Evolutionary conservation across 352 stramenopile species (phyloP).

Genomic region (Pythium guiyangense): DNA sequence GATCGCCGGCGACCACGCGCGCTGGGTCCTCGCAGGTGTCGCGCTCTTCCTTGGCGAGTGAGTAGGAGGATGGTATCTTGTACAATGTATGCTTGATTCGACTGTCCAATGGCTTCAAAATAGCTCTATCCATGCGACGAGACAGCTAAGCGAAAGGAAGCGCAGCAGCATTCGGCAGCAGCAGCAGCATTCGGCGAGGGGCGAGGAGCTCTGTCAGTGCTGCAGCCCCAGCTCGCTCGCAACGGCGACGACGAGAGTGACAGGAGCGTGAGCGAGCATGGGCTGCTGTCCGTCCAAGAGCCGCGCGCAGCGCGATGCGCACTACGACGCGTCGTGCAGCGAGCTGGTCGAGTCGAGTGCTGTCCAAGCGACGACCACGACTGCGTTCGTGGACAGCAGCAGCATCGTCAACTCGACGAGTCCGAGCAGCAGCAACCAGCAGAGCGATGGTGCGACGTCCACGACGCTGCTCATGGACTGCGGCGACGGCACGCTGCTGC

Average conservation of each 20-base stretch:
- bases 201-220: too few relatives aligned
- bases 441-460: conserved; percentile 5
- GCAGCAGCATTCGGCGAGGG: too few relatives aligned
- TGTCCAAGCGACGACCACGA: not conserved
- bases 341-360: not conserved
- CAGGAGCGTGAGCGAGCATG: conserved; percentile 22
- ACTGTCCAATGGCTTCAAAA: not conserved
- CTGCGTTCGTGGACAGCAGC: not conserved
- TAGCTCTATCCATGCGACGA: not conserved
- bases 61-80: conserved; percentile 24
- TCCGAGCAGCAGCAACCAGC: not conserved
- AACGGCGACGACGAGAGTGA: not conserved
- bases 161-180: not conserved
- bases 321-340: not conserved
- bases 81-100: not conserved
- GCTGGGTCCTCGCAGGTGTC: conserved; percentile 79
- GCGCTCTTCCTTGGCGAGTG: conserved; percentile 82
- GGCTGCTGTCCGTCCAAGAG: conserved; percentile 62
- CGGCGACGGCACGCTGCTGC: conserved; percentile 17
- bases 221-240: not conserved
- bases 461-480: conserved; percentile 35
- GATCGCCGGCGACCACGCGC: conserved; percentile 61
- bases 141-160: not conserved
- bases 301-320: conserved; percentile 2
- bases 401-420: not conserved